These are phyloP conservation scores for Erodium maritimum DNA, from an alignment of 345 rosid species.

Conservation along the genomic window DNA sequence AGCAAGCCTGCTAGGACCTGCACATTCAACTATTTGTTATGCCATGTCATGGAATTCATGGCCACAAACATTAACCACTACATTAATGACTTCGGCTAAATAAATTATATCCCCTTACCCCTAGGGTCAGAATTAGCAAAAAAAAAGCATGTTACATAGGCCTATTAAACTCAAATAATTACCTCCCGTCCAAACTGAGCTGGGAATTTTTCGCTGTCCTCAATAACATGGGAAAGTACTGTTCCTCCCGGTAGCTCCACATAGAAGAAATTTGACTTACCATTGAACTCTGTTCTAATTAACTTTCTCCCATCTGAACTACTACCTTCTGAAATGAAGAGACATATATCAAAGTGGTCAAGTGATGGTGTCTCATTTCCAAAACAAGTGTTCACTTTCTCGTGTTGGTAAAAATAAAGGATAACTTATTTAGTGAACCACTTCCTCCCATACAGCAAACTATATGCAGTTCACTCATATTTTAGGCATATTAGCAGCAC, in stretches of 20 bases:
- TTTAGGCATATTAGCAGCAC: too few relatives aligned
- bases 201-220: conserved; percentile 72
- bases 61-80: too few relatives aligned
- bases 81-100: not conserved
- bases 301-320: conserved; percentile 56
- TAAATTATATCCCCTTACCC: not conserved
- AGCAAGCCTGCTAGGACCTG: conserved; percentile 88
- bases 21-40: conserved; percentile 2
- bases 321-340: conserved; percentile 4
- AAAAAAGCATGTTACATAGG: not conserved
- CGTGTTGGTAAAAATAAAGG: too few relatives aligned
- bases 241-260: conserved; percentile 70
- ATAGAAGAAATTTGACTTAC: conserved; percentile 54
- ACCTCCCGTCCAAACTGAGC: conserved; percentile 95
- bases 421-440: too few relatives aligned
- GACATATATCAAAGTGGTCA: too few relatives aligned
- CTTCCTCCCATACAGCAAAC: too few relatives aligned
- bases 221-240: conserved; percentile 41
- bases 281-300: conserved; percentile 49
- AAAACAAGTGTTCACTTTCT: too few relatives aligned
- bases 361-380: too few relatives aligned
- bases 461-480: too few relatives aligned
- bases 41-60: not conserved
- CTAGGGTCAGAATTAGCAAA: not conserved
- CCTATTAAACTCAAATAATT: conserved; percentile 1